A percentile compares a stretch with the other conserved stretches of the same genome.
Conservation (phyloP, 108 stramenopile genomes). For the Cyclotella atomus region DNA sequence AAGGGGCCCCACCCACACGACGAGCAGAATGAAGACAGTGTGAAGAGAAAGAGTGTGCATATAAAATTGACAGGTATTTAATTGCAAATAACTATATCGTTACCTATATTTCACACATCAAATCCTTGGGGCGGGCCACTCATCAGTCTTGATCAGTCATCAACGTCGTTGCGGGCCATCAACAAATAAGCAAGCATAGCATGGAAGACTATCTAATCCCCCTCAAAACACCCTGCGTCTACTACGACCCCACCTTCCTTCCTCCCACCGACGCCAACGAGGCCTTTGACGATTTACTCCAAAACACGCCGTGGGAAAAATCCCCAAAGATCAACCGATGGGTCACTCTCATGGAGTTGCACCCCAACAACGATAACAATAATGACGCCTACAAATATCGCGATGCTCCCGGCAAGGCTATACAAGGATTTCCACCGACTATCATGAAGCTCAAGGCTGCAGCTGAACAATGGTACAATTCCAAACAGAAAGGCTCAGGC, state of each 20-base stretch:
- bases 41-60: too few relatives aligned
- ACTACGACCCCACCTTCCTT: conserved; percentile 64
- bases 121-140: too few relatives aligned
- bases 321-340: conserved; percentile 78
- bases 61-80: too few relatives aligned
- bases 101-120: too few relatives aligned
- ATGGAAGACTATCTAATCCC: conserved; percentile 37
- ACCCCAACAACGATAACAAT: not conserved
- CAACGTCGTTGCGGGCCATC: too few relatives aligned
- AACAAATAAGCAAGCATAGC: too few relatives aligned
- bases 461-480: conserved; percentile 73
- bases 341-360: conserved; percentile 61
- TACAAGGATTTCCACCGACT: conserved; percentile 30
- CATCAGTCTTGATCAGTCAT: too few relatives aligned
- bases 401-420: conserved; percentile 57
- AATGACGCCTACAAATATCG: conserved; percentile 50
- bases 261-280: conserved; percentile 33
- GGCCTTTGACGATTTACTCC: conserved; percentile 52
- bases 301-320: conserved; percentile 67
- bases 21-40: too few relatives aligned
- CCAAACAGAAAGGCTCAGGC: conserved; percentile 5
- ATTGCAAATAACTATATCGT: too few relatives aligned
- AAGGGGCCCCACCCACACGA: too few relatives aligned
- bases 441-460: conserved; percentile 23
- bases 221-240: conserved; percentile 64